phyloP scores from a whole-genome alignment of 352 stramenopile species.

The Phytophthora sojae region DNA sequence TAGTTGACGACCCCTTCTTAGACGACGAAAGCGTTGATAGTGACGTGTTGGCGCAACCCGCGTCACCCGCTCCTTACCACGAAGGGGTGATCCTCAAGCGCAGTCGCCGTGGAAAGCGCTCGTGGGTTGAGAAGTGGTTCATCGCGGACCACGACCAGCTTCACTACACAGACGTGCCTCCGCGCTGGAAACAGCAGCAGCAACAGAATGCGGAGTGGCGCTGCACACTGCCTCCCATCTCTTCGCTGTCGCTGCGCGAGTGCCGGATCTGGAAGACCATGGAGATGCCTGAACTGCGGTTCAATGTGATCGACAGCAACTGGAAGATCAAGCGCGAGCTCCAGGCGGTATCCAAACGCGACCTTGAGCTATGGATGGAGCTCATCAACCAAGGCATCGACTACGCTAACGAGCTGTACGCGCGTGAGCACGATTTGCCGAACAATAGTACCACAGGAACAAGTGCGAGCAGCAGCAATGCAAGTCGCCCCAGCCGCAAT shows the following conservation, averaged over 20 bases:
- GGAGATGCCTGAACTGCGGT: slow-evolving; percentile 85
- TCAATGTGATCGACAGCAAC: slow-evolving; percentile 78
- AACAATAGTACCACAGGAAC: slow-evolving; percentile 51
- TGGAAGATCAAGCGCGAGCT: slow-evolving; percentile 89
- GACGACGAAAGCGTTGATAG: slow-evolving; percentile 43
- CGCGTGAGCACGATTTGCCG: slow-evolving; percentile 38
- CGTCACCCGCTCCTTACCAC: slow-evolving; percentile 53
- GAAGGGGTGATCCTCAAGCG: slow-evolving; percentile 77
- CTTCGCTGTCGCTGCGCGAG: slow-evolving; percentile 68
- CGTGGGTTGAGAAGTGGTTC: slow-evolving; percentile 78
- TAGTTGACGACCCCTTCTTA: slow-evolving; percentile 44
- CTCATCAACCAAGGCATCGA: slow-evolving; percentile 82
- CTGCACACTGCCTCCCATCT: slow-evolving; percentile 48
- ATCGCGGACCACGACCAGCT: slow-evolving; percentile 73
- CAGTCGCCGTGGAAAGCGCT: slow-evolving; percentile 73
- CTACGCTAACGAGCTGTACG: slow-evolving; percentile 67
- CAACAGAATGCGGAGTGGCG: slow-evolving; percentile 38
- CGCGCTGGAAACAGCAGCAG: slow-evolving; percentile 39
- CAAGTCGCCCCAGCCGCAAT: slow-evolving; percentile 37
- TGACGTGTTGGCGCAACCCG: slow-evolving; percentile 32
- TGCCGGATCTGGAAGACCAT: slow-evolving; percentile 90
- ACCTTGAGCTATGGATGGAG: slow-evolving; percentile 78
- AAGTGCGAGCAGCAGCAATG: slow-evolving; percentile 39
- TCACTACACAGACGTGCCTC: slow-evolving; percentile 69
- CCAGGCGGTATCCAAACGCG: slow-evolving; percentile 60